Conservation (phyloP, 176 grass and related monocot genomes). For the Poa annua region DNA sequence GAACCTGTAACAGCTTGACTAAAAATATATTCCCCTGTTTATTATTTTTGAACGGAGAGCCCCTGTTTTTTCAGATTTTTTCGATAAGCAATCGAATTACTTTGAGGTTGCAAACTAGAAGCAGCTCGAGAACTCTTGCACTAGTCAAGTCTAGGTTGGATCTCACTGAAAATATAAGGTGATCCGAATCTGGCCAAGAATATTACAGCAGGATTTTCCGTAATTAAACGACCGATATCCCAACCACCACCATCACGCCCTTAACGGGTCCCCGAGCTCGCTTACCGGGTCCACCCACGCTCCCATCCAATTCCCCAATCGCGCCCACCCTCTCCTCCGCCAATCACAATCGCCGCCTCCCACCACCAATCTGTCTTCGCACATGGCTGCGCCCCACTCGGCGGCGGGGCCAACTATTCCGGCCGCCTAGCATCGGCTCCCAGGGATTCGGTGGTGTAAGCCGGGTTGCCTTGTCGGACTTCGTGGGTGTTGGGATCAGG, state of each 20-base stretch:
- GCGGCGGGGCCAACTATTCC: constrained; percentile 20
- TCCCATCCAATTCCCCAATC: constrained; percentile 32
- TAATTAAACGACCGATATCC: not conserved
- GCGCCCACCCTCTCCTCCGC: not conserved
- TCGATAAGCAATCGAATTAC: too few species aligned
- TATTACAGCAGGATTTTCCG: not conserved
- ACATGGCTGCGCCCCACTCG: constrained; percentile 45
- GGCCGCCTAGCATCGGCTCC: constrained; percentile 3
- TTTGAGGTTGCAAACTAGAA: not conserved
- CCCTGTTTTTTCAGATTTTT: too few species aligned
- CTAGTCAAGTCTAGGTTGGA: not conserved
- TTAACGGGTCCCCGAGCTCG: constrained; percentile 29
- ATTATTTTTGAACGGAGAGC: too few species aligned
- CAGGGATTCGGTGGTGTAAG: not conserved
- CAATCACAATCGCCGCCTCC: constrained; percentile 41
- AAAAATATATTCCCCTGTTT: too few species aligned
- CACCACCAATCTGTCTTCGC: constrained; percentile 43
- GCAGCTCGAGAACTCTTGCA: not conserved
- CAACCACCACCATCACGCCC: constrained; percentile 21
- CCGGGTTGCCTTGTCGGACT: constrained; percentile 13
- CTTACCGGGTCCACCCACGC: constrained; percentile 20
- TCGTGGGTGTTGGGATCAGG: constrained; percentile 1
- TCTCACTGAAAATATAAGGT: not conserved
- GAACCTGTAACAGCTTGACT: too few species aligned
- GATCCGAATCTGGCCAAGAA: not conserved